Conservation (phyloP, 208 protist genomes). For the Leishmania guyanensis region DNA sequence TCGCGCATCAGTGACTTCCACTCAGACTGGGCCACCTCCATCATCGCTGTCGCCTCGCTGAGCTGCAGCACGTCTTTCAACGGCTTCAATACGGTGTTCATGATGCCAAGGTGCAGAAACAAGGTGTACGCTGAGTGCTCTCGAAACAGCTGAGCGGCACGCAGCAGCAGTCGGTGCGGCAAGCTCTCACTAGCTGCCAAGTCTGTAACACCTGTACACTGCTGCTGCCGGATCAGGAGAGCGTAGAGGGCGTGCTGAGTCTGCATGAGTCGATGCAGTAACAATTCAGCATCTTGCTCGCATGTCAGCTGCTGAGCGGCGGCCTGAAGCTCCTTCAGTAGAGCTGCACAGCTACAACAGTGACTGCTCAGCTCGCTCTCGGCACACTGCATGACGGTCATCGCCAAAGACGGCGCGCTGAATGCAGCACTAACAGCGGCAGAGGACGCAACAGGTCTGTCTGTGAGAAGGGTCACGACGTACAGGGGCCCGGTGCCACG, state of each 20-base stretch:
- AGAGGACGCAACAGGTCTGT: constrained; percentile 31
- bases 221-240: constrained; percentile 53
- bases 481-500: constrained; percentile 51
- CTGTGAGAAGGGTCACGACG: constrained; percentile 47
- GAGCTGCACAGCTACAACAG: constrained; percentile 42
- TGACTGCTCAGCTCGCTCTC: constrained; percentile 45
- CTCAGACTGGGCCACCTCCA: constrained; percentile 26
- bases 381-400: constrained; percentile 43
- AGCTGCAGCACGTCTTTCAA: constrained; percentile 46
- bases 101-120: constrained; percentile 27
- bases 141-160: constrained; percentile 32
- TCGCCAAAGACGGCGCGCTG: constrained; percentile 22
- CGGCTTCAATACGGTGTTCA: constrained; percentile 31
- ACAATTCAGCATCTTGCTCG: constrained; percentile 16
- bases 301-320: constrained; percentile 9
- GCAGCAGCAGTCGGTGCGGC: constrained; percentile 43
- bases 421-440: constrained; percentile 8
- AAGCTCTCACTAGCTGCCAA: constrained; percentile 40
- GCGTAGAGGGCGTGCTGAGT: constrained; percentile 56
- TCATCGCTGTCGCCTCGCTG: constrained; percentile 26
- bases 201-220: constrained; percentile 35
- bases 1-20: constrained; percentile 41
- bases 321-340: constrained; percentile 22
- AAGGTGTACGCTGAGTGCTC: constrained; percentile 37
- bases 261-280: constrained; percentile 45